Conservation (phyloP, 2,329 filamentous ascomycete species). For the Epichloe elymi region DNA sequence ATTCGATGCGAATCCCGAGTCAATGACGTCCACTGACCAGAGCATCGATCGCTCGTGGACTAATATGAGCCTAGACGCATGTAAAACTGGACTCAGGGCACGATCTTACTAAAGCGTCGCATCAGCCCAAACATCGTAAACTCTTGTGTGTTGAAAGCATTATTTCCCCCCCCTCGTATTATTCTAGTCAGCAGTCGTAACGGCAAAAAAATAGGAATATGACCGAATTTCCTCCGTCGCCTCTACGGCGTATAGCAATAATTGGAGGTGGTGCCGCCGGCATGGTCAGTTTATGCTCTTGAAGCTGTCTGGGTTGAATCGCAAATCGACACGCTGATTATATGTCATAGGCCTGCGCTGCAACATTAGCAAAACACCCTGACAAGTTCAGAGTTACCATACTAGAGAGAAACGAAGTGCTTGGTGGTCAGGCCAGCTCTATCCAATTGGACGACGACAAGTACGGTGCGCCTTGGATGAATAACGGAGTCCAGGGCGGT, state of each 20-base stretch:
- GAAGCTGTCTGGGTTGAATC: neutral
- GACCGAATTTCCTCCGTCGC: conserved; percentile 1
- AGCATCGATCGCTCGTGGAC: neutral
- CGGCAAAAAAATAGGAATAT: neutral
- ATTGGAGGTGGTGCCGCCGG: conserved; percentile 52
- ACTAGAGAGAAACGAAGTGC: conserved; percentile 43
- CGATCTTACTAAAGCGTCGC: neutral
- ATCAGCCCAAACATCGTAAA: neutral
- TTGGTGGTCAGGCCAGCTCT: conserved; percentile 48
- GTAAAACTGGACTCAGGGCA: neutral
- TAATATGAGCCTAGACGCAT: neutral
- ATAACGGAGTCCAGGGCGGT: conserved; percentile 51
- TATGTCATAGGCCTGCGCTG: conserved; percentile 42
- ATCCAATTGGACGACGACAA: conserved; percentile 42
- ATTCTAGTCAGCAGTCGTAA: neutral
- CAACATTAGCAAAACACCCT: conserved; percentile 51
- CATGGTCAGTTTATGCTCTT: conserved; percentile 28
- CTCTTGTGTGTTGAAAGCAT: too few species aligned
- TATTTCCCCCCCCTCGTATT: neutral
- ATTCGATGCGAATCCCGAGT: neutral
- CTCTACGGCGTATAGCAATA: conserved; percentile 38
- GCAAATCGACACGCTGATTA: neutral
- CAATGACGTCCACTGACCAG: conserved; percentile 11
- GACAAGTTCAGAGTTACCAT: conserved; percentile 53
- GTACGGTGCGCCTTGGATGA: conserved; percentile 46